These are phyloP conservation scores for Davidsoniella eucalypti DNA, from an alignment of 2,329 filamentous ascomycete species.

Conservation along the genomic window DNA sequence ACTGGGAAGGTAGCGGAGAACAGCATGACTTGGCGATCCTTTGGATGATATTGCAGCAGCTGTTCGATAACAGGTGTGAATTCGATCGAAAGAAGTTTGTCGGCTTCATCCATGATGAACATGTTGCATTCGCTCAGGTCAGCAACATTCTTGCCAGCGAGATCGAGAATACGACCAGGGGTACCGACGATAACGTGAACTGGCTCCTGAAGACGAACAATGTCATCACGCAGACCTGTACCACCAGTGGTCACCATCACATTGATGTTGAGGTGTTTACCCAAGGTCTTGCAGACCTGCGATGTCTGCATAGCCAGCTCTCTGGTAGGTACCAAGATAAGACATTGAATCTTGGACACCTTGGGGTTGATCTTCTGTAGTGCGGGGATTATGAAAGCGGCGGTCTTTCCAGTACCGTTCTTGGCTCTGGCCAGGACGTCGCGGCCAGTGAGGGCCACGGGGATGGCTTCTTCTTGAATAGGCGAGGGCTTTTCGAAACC, in stretches of 20 bases:
- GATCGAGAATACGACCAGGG: slow-evolving; percentile 85
- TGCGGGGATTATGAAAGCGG: slow-evolving; percentile 90
- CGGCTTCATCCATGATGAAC: slow-evolving; percentile 98
- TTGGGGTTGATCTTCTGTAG: slow-evolving; percentile 95
- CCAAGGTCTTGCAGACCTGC: slow-evolving; percentile 95
- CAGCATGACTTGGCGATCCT: slow-evolving; percentile 96
- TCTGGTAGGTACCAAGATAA: slow-evolving; percentile 91
- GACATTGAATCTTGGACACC: slow-evolving; percentile 85
- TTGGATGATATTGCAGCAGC: slow-evolving; percentile 84
- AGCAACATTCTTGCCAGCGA: slow-evolving; percentile 90
- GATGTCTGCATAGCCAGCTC: slow-evolving; percentile 97
- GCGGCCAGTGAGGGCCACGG: slow-evolving; percentile 83
- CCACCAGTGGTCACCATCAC: slow-evolving; percentile 99
- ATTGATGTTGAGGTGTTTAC: slow-evolving; percentile 92
- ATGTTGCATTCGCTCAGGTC: slow-evolving; percentile 92
- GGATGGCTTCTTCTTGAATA: slow-evolving; percentile 98
- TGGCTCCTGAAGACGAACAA: slow-evolving; percentile 80
- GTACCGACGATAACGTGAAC: slow-evolving; percentile 98
- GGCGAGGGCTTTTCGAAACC: slow-evolving; percentile 97
- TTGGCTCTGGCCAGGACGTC: slow-evolving; percentile 94
- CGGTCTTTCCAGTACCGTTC: slow-evolving; percentile 97
- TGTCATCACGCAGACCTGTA: slow-evolving; percentile 88
- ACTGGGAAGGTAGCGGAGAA: slow-evolving; percentile 97
- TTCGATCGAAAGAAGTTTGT: slow-evolving; percentile 90
- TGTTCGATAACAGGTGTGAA: slow-evolving; percentile 98